Evolutionary conservation across 441 rosid species (phyloP), one percentile per base, ranked within the genome.

Genomic region (Manihot esculenta): DNA sequence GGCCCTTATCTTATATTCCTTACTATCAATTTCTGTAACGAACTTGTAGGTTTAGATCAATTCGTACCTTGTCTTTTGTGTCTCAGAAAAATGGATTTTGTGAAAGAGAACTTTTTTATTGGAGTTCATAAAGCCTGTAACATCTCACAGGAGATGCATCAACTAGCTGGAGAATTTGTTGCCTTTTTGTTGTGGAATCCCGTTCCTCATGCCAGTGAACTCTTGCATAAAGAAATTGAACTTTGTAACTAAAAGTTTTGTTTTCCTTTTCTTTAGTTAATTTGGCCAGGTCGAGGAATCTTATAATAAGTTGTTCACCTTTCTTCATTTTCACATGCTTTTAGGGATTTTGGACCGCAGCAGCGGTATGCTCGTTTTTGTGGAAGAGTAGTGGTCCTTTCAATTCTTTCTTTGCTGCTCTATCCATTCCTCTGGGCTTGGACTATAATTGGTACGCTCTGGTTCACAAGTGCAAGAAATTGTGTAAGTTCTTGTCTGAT

Each of bases 401-500:
- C 97, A 48, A 60, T 90, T 63, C 80, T 96, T 24, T 86, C 96
- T 23, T 80, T 96, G 67, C 78, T 93, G 47, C 86, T 96, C 41
- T 96, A 93, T 81, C 99, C 99, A 15, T 96, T 91, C 83, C 87
- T 93, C 63, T 96, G 97, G 98, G 94, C 87, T 49, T 96, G 99
- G 99, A 96, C 99, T 71, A 76, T 96, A 61, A 86, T 88, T 26
- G 99, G 98, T 66, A 89, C 97, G 41, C 74, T 88, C 14, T 96
- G 99, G 99, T 96, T 90, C 85, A 84, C 84, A 30, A 77, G 71
- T 58, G 92, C 97, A 2, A 87, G 80, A 74, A 74, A 73, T 71
- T 96, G 98, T 84, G 99, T 96, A 85, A 88, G 97, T 78, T 55
- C 13, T n/a, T 33, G 18, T 12, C 50, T 45, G 15, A 17, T 45